Evolutionary conservation across 306 rosid genomes (phyloP), one percentile per base, ranked within the genome.

Genomic region (Clitoria ternatea): DNA sequence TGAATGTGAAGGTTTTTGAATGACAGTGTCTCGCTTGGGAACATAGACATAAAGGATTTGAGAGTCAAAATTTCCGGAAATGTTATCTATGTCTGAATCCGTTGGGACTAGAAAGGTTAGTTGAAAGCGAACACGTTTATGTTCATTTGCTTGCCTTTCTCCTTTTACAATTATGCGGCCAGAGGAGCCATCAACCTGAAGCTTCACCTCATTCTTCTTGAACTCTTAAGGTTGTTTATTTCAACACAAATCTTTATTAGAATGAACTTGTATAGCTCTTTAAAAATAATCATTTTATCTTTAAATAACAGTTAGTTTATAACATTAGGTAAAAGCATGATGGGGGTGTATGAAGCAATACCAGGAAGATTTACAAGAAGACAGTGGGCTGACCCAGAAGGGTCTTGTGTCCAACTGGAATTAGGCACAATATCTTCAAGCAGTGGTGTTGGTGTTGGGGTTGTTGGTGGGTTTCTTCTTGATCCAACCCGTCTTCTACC

Each of bases 291-390:
- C n/a, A n/a, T n/a, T n/a, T n/a, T n/a, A n/a, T n/a, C n/a, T n/a
- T n/a, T n/a, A n/a, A n/a, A n/a, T n/a, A n/a, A n/a, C n/a, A n/a
- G n/a, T n/a, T n/a, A n/a, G n/a, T n/a, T n/a, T n/a, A n/a, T n/a
- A n/a, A n/a, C n/a, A n/a, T n/a, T n/a, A n/a, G n/a, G n/a, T 1
- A 23, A 50, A 50, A 50, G 0, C 15, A 52, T 52, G 14, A 23
- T 53, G 20, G 23, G 23, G 20, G 8, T 11, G 39, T 40, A 30
- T 37, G 54, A 30, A 9, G 24, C 5, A 37, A 17, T 88, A 88
- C 90, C 89, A 33, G 85, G 90, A 60, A 88, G 87, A 75, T 81
- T 84, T 15, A 88, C 77, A 2, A 83, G 50, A 75, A 88, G 85
- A 68, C 66, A 72, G 65, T 75, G 87, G 45, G 52, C 60, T 9